Base-by-base conservation (phyloP, 495 filamentous ascomycete genomes). In the Penicillium taxi region DNA sequence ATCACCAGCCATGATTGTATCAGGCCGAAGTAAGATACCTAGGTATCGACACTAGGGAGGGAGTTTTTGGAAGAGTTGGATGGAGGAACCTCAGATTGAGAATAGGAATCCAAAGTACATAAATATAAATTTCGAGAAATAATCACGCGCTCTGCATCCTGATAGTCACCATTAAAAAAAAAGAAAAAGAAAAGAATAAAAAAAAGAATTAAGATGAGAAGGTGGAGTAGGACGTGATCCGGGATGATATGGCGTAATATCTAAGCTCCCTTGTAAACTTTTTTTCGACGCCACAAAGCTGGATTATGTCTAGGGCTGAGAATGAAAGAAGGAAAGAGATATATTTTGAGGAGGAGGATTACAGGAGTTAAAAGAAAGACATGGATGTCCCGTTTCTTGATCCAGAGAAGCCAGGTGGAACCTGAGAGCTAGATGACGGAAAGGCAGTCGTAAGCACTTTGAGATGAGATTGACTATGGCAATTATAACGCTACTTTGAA, bases 1-100 rank as follows among this genome's bases (percentile, higher is more conserved):
- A 15, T 61, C 63, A 32, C 53, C n/a, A n/a, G n/a, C 44, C 69
- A 71, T 73, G 44, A 33, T 53, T 34, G 32, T 26, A 18, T 18
- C 21, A 15, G 20, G 17, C 20, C 30, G 5, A 7, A 32, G 5
- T 8, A 32, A 14, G 24, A 25, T 26, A 18, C 16, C 12, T 5
- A 11, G 23, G 4, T 15, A 24, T 26, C 3, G 19, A 32, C 6
- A n/a, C 8, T 11, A 35, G n/a, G 23, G 5, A 25, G 27, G 28
- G 27, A 22, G 22, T 27, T 28, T 13, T 28, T 11, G 34, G 24
- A 12, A 9, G 30, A 23, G 30, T 9, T 35, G 24, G 19, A 25
- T 29, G 31, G 12, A 21, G n/a, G n/a, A n/a, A n/a, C n/a, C n/a
- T n/a, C n/a, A n/a, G n/a, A 21, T 15, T 7, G 17, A 37, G 26